phyloP scores from a whole-genome alignment of 352 stramenopile genomes.

The Globisporangium parvum region DNA sequence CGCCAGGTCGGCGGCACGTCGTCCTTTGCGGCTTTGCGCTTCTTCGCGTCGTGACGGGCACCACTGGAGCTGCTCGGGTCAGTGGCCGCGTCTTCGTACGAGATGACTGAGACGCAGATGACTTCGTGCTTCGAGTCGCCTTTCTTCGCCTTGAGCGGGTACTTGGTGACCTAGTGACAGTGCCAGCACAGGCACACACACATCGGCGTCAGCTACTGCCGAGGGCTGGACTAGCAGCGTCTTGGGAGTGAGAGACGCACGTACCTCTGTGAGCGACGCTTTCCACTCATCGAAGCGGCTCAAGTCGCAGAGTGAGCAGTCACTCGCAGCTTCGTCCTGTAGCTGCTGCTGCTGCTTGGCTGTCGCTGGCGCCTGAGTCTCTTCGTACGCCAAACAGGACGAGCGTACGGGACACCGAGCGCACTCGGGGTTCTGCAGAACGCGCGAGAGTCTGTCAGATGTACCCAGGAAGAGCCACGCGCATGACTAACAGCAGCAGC shows the following conservation, averaged over 20 bases:
- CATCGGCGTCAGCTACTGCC: background rate
- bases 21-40: conserved; percentile 4
- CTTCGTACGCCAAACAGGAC: conserved; percentile 68
- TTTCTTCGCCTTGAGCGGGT: conserved; percentile 80
- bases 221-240: too few relatives aligned
- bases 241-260: background rate
- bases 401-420: conserved; percentile 52
- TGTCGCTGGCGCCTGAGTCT: conserved; percentile 21
- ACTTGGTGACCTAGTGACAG: conserved; percentile 55
- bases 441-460: background rate
- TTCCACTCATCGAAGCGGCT: conserved; percentile 53
- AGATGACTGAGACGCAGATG: conserved; percentile 70
- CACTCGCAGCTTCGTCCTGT: conserved; percentile 4
- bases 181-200: background rate
- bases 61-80: background rate
- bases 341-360: background rate
- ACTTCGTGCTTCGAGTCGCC: conserved; percentile 70
- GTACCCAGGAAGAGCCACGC: background rate
- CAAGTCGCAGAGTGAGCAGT: conserved; percentile 64
- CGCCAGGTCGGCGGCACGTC: conserved; percentile 31
- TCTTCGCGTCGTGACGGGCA: background rate
- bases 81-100: conserved; percentile 18
- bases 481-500: background rate
- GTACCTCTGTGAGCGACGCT: conserved; percentile 15
- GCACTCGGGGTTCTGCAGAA: conserved; percentile 62